Percentiles rank a stretch among this genome's conserved stretches.
These are phyloP conservation scores for Phytophthora meadii DNA, from an alignment of 352 stramenopile species.

Conservation along the genomic window DNA sequence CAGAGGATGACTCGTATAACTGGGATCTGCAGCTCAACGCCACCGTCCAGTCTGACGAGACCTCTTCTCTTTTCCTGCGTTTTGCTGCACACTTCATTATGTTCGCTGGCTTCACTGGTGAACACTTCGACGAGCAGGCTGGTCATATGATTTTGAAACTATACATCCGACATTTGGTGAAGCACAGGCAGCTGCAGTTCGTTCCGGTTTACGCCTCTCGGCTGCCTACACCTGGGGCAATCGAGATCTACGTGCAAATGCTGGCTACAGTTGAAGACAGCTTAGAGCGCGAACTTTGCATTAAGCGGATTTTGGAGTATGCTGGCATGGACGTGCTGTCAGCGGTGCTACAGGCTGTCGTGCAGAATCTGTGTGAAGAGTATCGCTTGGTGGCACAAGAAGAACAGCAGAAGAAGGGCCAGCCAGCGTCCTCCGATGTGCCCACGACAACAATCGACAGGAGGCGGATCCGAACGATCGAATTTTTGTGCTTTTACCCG, in stretches of 20 bases:
- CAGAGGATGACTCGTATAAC: constrained; percentile 57
- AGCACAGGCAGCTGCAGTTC: constrained; percentile 78
- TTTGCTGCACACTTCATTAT: constrained; percentile 86
- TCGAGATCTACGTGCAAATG: constrained; percentile 82
- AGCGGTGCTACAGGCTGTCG: constrained; percentile 61
- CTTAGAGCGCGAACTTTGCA: constrained; percentile 70
- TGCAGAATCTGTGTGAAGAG: constrained; percentile 54
- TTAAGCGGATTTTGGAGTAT: constrained; percentile 74
- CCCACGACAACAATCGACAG: constrained; percentile 56
- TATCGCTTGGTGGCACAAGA: constrained; percentile 36
- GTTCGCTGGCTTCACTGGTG: constrained; percentile 72
- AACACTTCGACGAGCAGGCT: constrained; percentile 66
- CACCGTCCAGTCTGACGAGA: constrained; percentile 47
- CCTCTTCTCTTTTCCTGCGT: constrained; percentile 69
- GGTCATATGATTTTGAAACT: constrained; percentile 84
- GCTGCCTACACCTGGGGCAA: constrained; percentile 61
- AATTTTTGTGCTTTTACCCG: constrained; percentile 79
- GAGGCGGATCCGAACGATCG: constrained; percentile 68
- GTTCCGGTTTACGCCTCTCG: constrained; percentile 77
- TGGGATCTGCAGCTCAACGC: constrained; percentile 70
- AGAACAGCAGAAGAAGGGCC: constrained; percentile 37
- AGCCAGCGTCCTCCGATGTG: constrained; percentile 26
- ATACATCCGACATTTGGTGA: constrained; percentile 85
- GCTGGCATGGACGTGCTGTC: constrained; percentile 72
- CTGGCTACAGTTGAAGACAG: constrained; percentile 64